Conservation (phyloP, 106 monocot genomes). For the Acorus gramineus region DNA sequence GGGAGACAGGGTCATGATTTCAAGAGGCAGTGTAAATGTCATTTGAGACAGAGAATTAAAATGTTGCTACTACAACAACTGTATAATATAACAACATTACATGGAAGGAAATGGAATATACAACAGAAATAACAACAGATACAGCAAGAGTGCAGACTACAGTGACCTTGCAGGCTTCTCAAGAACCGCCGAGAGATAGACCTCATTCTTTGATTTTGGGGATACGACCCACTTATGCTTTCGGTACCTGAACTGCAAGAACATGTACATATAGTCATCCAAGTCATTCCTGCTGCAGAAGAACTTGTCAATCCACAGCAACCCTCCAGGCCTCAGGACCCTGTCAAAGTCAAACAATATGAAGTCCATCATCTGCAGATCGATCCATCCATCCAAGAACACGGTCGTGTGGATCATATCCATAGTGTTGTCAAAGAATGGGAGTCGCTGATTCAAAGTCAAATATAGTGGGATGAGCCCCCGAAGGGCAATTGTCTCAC, state of each 20-base stretch:
- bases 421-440: constrained; percentile 90
- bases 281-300: constrained; percentile 34
- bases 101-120: no score
- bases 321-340: constrained; percentile 30
- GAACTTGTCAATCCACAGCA: constrained; percentile 41
- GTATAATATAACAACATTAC: no score
- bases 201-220: constrained; percentile 28
- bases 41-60: no score
- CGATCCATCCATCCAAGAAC: constrained; percentile 39
- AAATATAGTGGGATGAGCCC: constrained; percentile 61
- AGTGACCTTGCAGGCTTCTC: constrained; percentile 28
- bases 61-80: no score
- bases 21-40: no score
- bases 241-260: constrained; percentile 36
- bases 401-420: constrained; percentile 68
- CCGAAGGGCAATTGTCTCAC: constrained; percentile 63
- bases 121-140: no score
- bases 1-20: no score
- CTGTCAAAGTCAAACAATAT: constrained; percentile 37
- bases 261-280: constrained; percentile 41
- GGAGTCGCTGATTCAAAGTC: constrained; percentile 47
- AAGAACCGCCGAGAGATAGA: constrained; percentile 28
- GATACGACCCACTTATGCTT: constrained; percentile 38
- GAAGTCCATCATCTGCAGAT: constrained; percentile 32
- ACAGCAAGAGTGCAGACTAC: background rate